These are phyloP conservation scores for Stereocaulon alpinum DNA, from an alignment of 495 filamentous ascomycete genomes.

Conservation along the genomic window DNA sequence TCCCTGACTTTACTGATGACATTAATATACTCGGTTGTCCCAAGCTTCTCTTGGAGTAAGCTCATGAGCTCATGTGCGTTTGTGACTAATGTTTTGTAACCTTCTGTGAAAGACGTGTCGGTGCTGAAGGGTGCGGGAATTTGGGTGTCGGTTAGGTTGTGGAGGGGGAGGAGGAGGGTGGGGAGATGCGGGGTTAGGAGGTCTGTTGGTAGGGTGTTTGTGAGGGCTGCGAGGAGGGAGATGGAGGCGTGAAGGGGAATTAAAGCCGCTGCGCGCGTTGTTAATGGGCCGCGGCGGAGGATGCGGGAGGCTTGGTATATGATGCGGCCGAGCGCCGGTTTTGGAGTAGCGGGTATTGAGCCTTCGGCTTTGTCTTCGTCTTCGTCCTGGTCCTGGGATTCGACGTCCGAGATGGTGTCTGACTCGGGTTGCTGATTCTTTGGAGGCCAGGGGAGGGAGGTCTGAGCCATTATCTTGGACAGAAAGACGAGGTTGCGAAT, in stretches of 20 bases:
- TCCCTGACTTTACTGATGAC: slow-evolving; percentile 58
- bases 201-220: slow-evolving; percentile 43
- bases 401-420: slow-evolving; percentile 30
- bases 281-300: slow-evolving; percentile 63
- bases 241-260: slow-evolving; percentile 67
- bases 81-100: slow-evolving; percentile 54
- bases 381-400: slow-evolving; percentile 29
- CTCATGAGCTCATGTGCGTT: slow-evolving; percentile 65
- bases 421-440: slow-evolving; percentile 24
- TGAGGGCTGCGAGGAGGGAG: slow-evolving; percentile 54
- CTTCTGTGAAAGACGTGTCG: slow-evolving; percentile 54
- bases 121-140: slow-evolving; percentile 52
- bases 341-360: slow-evolving; percentile 7
- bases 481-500: slow-evolving; percentile 73
- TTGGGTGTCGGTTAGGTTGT: slow-evolving; percentile 70
- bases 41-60: slow-evolving; percentile 68
- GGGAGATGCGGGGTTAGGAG: slow-evolving; percentile 50
- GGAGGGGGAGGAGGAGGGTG: slow-evolving; percentile 65
- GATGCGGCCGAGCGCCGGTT: slow-evolving; percentile 57
- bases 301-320: slow-evolving; percentile 65
- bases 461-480: slow-evolving; percentile 54
- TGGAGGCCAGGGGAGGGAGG: slow-evolving; percentile 34
- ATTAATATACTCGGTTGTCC: slow-evolving; percentile 64
- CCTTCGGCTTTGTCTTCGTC: slow-evolving; percentile 20
- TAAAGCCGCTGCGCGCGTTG: slow-evolving; percentile 48